Evolutionary conservation across 108 stramenopile genomes (phyloP).

Genomic region (Skeletonema menzelii): DNA sequence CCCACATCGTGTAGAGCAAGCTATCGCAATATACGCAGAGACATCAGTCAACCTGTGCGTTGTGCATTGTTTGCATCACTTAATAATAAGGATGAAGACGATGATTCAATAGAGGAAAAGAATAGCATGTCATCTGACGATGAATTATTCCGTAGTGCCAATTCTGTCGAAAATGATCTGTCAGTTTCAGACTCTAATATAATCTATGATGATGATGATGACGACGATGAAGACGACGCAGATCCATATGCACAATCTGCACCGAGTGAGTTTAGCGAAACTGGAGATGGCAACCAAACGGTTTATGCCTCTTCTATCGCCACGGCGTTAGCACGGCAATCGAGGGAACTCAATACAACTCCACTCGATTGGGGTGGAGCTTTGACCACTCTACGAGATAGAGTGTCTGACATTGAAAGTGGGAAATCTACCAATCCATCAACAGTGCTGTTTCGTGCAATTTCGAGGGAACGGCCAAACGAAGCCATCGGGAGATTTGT

Average conservation of each 20-base stretch:
- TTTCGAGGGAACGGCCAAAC: constrained; percentile 71
- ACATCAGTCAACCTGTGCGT: neutral
- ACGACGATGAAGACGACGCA: constrained; percentile 50
- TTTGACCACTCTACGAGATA: constrained; percentile 56
- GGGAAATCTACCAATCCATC: constrained; percentile 67
- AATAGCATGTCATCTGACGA: constrained; percentile 32
- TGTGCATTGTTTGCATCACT: constrained; percentile 1
- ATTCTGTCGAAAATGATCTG: constrained; percentile 2
- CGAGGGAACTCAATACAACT: constrained; percentile 21
- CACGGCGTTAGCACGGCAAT: constrained; percentile 25
- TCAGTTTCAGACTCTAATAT: constrained; percentile 8
- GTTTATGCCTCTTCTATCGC: neutral
- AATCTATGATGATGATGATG: constrained; percentile 45
- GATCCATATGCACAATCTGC: constrained; percentile 57
- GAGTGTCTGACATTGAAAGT: constrained; percentile 68
- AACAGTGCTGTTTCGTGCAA: constrained; percentile 70
- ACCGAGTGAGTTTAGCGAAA: constrained; percentile 56
- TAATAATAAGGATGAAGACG: constrained; percentile 9
- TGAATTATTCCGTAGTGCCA: constrained; percentile 15
- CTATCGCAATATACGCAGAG: neutral
- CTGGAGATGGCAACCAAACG: neutral
- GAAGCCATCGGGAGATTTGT: constrained; percentile 76
- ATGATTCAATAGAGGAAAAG: constrained; percentile 7
- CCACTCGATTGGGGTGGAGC: constrained; percentile 82
- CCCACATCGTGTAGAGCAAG: neutral